Percentiles rank a stretch among this genome's conserved stretches.
Conservation (phyloP, 768 basidiomycete genomes). For the Boletus rubropictus region DNA sequence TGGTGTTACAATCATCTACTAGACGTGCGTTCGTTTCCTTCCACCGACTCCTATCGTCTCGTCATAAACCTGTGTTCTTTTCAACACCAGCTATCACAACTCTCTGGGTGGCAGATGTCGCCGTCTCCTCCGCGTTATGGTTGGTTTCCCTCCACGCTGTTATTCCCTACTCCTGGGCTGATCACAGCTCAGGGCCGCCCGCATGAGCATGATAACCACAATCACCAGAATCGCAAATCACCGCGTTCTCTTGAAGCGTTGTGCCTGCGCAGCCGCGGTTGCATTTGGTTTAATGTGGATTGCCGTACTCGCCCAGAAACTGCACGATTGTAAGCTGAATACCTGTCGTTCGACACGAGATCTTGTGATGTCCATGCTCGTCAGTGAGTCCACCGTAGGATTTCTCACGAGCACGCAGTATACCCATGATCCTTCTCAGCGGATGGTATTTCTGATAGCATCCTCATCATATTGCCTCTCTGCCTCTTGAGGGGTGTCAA, state of each 20-base stretch:
- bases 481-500: not conserved
- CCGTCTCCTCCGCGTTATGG: not conserved
- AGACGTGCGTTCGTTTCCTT: not conserved
- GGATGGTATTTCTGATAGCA: constrained; percentile 8
- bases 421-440: constrained; percentile 1
- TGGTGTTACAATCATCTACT: not conserved
- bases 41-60: not conserved
- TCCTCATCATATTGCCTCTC: constrained; percentile 6
- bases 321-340: not conserved
- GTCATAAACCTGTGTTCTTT: not conserved
- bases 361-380: not conserved
- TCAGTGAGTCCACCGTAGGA: not conserved
- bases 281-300: constrained; percentile 1
- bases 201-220: constrained; percentile 4
- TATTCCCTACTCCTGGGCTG: not conserved
- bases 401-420: not conserved
- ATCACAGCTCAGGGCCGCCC: not conserved
- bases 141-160: not conserved
- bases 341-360: not conserved
- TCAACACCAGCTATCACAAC: not conserved
- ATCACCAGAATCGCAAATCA: not conserved
- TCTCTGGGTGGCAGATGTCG: not conserved
- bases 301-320: not conserved
- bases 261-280: not conserved
- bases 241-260: not conserved